Conservation (phyloP, 768 basidiomycete species). For the Boletus insuetus region DNA sequence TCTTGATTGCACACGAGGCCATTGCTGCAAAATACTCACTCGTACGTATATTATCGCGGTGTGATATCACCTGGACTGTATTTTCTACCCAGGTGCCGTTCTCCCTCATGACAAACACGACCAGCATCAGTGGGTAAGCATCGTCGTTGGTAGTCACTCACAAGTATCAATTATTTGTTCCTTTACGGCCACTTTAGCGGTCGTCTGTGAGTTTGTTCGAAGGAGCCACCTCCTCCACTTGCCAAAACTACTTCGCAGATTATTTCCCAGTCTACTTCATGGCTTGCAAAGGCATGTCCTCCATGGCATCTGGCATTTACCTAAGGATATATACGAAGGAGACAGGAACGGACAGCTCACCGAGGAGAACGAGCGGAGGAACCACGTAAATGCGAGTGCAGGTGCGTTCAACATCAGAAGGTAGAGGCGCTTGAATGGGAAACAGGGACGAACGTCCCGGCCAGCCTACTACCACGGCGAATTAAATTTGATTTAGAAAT, state of each 20-base stretch:
- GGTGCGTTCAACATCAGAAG: background rate
- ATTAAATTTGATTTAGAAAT: too few relatives aligned
- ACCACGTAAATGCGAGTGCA: background rate
- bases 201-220: conserved; percentile 20
- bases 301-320: conserved; percentile 31
- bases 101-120: background rate
- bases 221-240: background rate
- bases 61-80: background rate
- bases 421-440: conserved; percentile 19
- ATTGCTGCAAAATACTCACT: conserved; percentile 27
- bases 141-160: background rate
- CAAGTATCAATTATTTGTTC: background rate
- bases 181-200: background rate
- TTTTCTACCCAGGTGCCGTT: conserved; percentile 6
- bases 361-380: conserved; percentile 22
- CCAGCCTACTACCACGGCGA: background rate
- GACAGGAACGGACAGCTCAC: conserved; percentile 19
- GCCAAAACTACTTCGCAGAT: conserved; percentile 22
- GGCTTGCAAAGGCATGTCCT: conserved; percentile 35
- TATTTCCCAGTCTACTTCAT: conserved; percentile 42
- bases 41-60: conserved; percentile 17
- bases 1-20: conserved; percentile 43
- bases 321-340: background rate
- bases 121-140: conserved; percentile 20
- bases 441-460: conserved; percentile 34